Evolutionary conservation across 768 basidiomycete genomes (phyloP), one percentile per base, ranked within the genome.

Genomic region (Favolaschia claudopus): DNA sequence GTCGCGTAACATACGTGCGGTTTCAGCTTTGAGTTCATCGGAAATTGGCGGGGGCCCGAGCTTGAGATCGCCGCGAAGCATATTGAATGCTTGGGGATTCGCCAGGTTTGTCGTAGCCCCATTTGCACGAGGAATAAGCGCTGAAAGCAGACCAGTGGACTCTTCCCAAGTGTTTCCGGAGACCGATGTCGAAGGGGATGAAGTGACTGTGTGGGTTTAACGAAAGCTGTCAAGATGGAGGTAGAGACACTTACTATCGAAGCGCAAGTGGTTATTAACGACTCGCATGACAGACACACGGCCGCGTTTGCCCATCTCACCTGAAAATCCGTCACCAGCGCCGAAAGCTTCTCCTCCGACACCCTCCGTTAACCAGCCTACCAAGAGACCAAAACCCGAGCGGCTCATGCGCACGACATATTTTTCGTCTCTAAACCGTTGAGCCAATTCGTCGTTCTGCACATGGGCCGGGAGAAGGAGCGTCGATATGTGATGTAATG

Each of bases 341-440:
- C 96, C 96, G 63, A 89, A 71, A n/a, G 89, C 84, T 72, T 94
- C 93, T 54, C 95, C 89, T 57, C 95, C 88, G 52, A 89, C 80
- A 15, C 95, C 95, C 71, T 98, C 96, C 22, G 94, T 97, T 55
- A 99, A 77, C 97, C 97, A 99, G 28, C 96, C 96, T 3, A 99
- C 83, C 8, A 99, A 80, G 27, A 99, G 85, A 39, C 91, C 85
- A 70, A 97, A 96, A 7, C 95, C 93, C 33, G 95, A 95, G 25
- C 93, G 85, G 52, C 92, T 93, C 86, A 99, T 92, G 37, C 86
- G 85, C 48, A 99, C 82, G 31, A 86, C 85, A 74, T 98, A 99
- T 73, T 95, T 95, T 73, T 97, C 94, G 45, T 87, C 88, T 54
- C 93, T 82, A 68, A 96, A 95, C 9, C 92, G 85, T 70, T 92